Evolutionary conservation across 2,329 filamentous ascomycete species (phyloP).

Genomic region (Dothiorella sarmentorum): DNA sequence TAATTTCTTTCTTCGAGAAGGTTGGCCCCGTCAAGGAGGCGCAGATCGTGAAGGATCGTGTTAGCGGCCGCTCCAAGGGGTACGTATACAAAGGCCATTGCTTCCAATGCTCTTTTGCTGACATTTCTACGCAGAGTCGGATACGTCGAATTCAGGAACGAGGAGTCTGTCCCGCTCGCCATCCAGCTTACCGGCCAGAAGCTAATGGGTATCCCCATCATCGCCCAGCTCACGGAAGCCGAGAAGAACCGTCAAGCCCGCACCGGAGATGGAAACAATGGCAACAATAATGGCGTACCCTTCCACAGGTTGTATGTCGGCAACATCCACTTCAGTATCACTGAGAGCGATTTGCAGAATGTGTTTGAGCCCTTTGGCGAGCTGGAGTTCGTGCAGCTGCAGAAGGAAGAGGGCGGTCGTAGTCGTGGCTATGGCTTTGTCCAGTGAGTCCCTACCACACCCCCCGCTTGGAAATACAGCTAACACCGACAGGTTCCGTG

Average conservation of each 20-base stretch:
- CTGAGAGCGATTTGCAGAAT: constrained; percentile 89
- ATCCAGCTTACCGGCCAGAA: constrained; percentile 98
- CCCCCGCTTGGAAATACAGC: constrained; percentile 1
- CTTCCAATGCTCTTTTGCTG: constrained; percentile 31
- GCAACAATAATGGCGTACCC: constrained; percentile 74
- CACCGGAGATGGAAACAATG: constrained; percentile 65
- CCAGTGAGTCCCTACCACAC: constrained; percentile 68
- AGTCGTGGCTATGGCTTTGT: constrained; percentile 98
- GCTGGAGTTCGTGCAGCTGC: constrained; percentile 94
- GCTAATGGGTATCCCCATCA: constrained; percentile 96
- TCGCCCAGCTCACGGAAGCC: constrained; percentile 96
- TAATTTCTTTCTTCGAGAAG: constrained; percentile 94
- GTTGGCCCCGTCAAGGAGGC: constrained; percentile 93
- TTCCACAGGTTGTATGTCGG: constrained; percentile 98
- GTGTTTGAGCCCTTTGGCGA: constrained; percentile 98
- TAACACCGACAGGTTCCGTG: constrained; percentile 66
- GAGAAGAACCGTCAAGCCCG: constrained; percentile 98
- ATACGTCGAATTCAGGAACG: constrained; percentile 97
- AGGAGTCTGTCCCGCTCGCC: constrained; percentile 88
- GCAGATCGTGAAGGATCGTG: constrained; percentile 96
- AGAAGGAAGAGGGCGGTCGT: constrained; percentile 88
- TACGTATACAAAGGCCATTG: constrained; percentile 46
- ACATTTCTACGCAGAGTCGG: constrained; percentile 67
- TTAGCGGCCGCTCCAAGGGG: constrained; percentile 97
- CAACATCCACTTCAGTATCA: constrained; percentile 99